Percentiles rank a stretch among this genome's conserved stretches.
Evolutionary conservation across 2,329 filamentous ascomycete species (phyloP).

Genomic region (Arthrobotrys conoides): DNA sequence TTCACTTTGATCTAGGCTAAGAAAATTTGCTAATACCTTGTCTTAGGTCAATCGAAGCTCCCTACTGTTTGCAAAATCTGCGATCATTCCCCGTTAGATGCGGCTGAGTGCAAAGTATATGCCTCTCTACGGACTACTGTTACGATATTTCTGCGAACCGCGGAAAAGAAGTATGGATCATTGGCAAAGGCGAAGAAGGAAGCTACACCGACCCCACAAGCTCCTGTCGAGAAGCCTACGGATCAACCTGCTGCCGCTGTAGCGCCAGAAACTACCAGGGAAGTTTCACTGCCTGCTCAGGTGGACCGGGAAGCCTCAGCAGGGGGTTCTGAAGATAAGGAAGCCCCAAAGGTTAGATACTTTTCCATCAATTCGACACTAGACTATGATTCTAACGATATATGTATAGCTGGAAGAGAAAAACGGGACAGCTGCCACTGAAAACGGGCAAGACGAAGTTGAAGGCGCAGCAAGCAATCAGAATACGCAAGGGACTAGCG

Average conservation of each 20-base stretch:
- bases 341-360: constrained; percentile 34
- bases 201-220: constrained; percentile 65
- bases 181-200: constrained; percentile 69
- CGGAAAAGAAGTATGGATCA: constrained; percentile 87
- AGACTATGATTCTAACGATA: constrained; percentile 10
- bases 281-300: constrained; percentile 44
- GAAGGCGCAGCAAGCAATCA: constrained; percentile 17
- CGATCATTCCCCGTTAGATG: constrained; percentile 88
- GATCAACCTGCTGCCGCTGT: constrained; percentile 8
- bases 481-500: constrained; percentile 32
- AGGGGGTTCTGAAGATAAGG: constrained; percentile 30
- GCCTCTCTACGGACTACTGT: constrained; percentile 94
- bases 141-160: constrained; percentile 88
- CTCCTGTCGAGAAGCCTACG: constrained; percentile 36
- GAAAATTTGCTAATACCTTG: constrained; percentile 47
- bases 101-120: constrained; percentile 87
- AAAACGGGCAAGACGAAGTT: constrained; percentile 20
- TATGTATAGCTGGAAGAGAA: constrained; percentile 26
- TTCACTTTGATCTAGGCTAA: not conserved
- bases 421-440: constrained; percentile 10
- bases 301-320: constrained; percentile 7
- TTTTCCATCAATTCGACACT: not conserved
- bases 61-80: constrained; percentile 90
- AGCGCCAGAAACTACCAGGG: constrained; percentile 38
- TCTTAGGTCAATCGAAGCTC: constrained; percentile 79